Base-by-base conservation (phyloP, 2,329 filamentous ascomycete genomes). In the Talaromyces amestolkiae region DNA sequence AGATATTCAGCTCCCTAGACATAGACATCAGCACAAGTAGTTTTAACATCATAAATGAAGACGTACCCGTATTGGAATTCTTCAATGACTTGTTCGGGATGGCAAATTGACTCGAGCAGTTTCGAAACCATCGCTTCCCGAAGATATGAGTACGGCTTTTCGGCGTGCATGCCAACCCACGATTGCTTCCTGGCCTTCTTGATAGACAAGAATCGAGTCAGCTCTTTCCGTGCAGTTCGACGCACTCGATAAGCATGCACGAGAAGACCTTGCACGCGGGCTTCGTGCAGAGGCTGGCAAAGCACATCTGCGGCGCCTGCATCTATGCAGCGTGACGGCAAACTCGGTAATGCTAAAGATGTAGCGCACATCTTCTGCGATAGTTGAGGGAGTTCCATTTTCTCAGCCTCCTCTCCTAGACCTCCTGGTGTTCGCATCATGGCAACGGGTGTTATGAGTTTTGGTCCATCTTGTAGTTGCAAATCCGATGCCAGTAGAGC, bases 41-140 rank as follows among this genome's bases (percentile, higher is more conserved):
- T 35, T 35, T 22, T 10, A 63, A 8, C 56, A 54, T 13, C 31
- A 37, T 58, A 17, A 66, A 54, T 22, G 1, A 37, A 59, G 43
- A 70, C 81, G 83, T 71, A 90, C 86, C 73, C 85, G 81, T 77
- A 84, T 78, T 80, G 89, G 79, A 80, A 85, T 77, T 80, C 89
- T 80, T 80, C 92, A 80, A 81, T 83, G 61, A 78, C 82, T 73
- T 79, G 88, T 80, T 83, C 87, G 74, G 80, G 86, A 68, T 90
- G 91, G 77, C 93, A 97, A 63, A 97, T 97, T 43, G 91, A 88
- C 72, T 89, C 90, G 91, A 97, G 95, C 65, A 97, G 84, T 65
- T 89, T 89, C 1, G 92, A 95, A 5, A 97, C 93, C 81, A 97
- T 97, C 59, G 91, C 91, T 79, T 97, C 93, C 67, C 93, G 86